A percentile compares a stretch with the other conserved stretches of the same genome.
Conservation (phyloP, 202 grass and related monocot species). For the Carex arenaria region DNA sequence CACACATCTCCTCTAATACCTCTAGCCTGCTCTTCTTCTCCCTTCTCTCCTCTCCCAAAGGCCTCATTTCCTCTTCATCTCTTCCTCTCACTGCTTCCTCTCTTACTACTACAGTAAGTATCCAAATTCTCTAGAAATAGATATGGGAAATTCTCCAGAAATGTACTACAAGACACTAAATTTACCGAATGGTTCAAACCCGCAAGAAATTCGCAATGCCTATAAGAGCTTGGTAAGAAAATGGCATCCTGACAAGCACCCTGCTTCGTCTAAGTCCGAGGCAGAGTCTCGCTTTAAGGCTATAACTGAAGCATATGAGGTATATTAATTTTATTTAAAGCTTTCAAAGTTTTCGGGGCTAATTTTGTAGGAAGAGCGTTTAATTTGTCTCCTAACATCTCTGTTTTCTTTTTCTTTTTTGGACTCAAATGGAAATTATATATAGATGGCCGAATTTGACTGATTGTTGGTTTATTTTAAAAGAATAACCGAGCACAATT, state of each 20-base stretch:
- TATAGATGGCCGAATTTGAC: no score
- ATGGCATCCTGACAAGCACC: constrained; percentile 99
- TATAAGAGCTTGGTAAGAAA: constrained; percentile 78
- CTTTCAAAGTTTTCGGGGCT: neutral
- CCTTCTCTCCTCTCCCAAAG: neutral
- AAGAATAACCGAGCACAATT: neutral
- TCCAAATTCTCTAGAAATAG: neutral
- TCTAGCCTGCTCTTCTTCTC: neutral
- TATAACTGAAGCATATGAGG: constrained; percentile 95
- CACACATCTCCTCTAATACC: neutral
- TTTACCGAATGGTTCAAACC: constrained; percentile 56
- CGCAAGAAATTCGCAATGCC: constrained; percentile 74
- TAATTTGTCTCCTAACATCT: neutral
- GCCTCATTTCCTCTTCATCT: neutral
- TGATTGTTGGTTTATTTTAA: neutral
- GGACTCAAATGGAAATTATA: no score
- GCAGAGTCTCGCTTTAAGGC: constrained; percentile 83
- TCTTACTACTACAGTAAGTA: neutral
- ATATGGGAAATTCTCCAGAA: constrained; percentile 88
- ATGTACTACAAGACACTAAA: constrained; percentile 75
- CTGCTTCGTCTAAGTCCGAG: constrained; percentile 69
- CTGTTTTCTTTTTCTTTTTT: no score
- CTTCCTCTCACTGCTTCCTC: neutral
- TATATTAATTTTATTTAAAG: neutral
- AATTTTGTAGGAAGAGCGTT: neutral